Evolutionary conservation across 2,329 filamentous ascomycete genomes (phyloP).

Genomic region (Proliferodiscus dingleyae): DNA sequence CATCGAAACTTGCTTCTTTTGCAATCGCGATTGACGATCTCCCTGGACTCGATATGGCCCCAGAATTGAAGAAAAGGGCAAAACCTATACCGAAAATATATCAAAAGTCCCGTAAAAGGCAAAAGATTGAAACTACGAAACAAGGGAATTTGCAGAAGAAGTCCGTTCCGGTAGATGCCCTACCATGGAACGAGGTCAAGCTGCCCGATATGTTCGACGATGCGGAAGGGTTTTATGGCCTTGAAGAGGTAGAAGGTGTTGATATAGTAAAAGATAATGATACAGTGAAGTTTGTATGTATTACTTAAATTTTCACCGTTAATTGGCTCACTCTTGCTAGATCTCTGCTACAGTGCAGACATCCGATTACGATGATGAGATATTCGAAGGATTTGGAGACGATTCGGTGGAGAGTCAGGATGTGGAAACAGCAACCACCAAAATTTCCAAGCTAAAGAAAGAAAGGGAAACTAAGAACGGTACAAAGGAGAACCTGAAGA

Average conservation of each 20-base stretch:
- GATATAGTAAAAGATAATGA: conserved; percentile 69
- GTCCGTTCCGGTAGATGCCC: conserved; percentile 41
- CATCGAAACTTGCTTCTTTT: too few relatives aligned
- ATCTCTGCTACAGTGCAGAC: conserved; percentile 23
- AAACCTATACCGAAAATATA: conserved; percentile 20
- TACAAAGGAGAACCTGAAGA: conserved; percentile 20
- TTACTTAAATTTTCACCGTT: neutral
- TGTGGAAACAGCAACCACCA: conserved; percentile 22
- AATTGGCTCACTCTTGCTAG: conserved; percentile 18
- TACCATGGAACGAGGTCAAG: conserved; percentile 54
- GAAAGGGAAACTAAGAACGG: conserved; percentile 21
- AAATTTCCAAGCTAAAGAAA: conserved; percentile 26
- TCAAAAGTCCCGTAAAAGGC: conserved; percentile 30
- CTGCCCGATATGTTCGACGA: conserved; percentile 79
- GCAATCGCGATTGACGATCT: too few relatives aligned
- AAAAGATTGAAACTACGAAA: conserved; percentile 28
- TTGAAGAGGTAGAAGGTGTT: conserved; percentile 90
- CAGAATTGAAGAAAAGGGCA: conserved; percentile 27
- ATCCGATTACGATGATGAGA: conserved; percentile 44
- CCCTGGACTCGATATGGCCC: conserved; percentile 20
- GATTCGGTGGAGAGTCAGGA: conserved; percentile 25
- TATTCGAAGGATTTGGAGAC: conserved; percentile 62
- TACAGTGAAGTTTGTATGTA: conserved; percentile 51
- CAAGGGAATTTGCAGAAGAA: conserved; percentile 29
- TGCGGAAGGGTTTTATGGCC: conserved; percentile 86